Evolutionary conservation across 1,139 yeast species (phyloP).

Genomic region (Geotrichum citri-aurantii): DNA sequence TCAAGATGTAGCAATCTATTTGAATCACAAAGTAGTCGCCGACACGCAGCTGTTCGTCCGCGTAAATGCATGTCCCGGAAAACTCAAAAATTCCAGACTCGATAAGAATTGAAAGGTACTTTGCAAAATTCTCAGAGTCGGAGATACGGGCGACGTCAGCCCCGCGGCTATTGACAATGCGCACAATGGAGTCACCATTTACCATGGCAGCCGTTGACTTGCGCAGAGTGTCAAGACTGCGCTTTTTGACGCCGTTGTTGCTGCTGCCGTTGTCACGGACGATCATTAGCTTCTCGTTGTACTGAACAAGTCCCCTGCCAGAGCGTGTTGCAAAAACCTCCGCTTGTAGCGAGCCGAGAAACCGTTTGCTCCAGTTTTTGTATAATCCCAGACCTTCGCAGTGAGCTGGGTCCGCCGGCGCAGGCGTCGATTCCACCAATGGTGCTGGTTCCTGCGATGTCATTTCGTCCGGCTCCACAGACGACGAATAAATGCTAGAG

Average conservation of each 20-base stretch:
- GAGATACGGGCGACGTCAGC: slow-evolving; percentile 76
- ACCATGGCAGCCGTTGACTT: slow-evolving; percentile 2
- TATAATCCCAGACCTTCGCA: neutral
- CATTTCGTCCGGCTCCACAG: neutral
- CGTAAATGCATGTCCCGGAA: slow-evolving; percentile 55
- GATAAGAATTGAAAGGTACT: slow-evolving; percentile 60
- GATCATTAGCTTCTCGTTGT: slow-evolving; percentile 46
- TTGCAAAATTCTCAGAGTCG: slow-evolving; percentile 52
- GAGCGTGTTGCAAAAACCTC: slow-evolving; percentile 85
- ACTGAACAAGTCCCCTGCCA: slow-evolving; percentile 47
- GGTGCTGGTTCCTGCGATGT: neutral
- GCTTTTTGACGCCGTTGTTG: neutral
- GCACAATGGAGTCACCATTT: slow-evolving; percentile 33
- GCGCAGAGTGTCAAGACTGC: neutral
- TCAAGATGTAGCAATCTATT: slow-evolving; percentile 54
- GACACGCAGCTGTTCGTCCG: slow-evolving; percentile 52
- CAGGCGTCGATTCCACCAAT: neutral
- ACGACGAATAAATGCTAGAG: neutral
- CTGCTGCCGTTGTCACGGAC: slow-evolving; percentile 21
- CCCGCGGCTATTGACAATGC: slow-evolving; percentile 27
- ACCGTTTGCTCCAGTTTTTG: slow-evolving; percentile 35
- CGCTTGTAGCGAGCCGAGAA: slow-evolving; percentile 65
- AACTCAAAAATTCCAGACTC: slow-evolving; percentile 53
- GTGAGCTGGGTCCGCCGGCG: slow-evolving; percentile 11
- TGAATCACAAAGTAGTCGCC: slow-evolving; percentile 70